These are phyloP conservation scores for Blastosporella zonata DNA, from an alignment of 1,284 basidiomycete species.

Conservation along the genomic window DNA sequence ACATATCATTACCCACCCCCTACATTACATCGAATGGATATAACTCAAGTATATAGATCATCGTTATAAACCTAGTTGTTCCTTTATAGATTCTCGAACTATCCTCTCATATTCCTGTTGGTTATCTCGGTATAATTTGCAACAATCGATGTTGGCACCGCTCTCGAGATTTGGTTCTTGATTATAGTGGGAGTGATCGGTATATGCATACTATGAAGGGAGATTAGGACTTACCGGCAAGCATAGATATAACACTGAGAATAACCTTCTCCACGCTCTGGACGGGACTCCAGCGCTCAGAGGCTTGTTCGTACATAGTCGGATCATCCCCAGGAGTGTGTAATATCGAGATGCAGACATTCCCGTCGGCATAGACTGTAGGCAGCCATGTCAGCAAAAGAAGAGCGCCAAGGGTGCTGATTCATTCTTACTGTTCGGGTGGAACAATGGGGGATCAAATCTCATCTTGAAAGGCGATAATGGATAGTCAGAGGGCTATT, in stretches of 20 bases:
- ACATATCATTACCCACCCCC: not conserved
- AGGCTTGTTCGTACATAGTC: slow-evolving; percentile 89
- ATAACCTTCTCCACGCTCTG: slow-evolving; percentile 97
- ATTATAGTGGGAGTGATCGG: slow-evolving; percentile 20
- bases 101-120: slow-evolving; percentile 71
- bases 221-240: slow-evolving; percentile 67
- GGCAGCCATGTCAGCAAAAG: slow-evolving; percentile 5
- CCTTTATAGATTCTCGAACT: slow-evolving; percentile 66
- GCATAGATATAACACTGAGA: slow-evolving; percentile 95
- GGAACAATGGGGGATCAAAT: slow-evolving; percentile 95
- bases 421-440: slow-evolving; percentile 85
- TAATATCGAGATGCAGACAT: slow-evolving; percentile 97
- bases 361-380: slow-evolving; percentile 89
- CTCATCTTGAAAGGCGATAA: slow-evolving; percentile 98
- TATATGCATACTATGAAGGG: slow-evolving; percentile 11
- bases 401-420: slow-evolving; percentile 5
- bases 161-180: slow-evolving; percentile 98
- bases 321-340: slow-evolving; percentile 97
- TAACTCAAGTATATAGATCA: slow-evolving; percentile 8
- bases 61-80: slow-evolving; percentile 64
- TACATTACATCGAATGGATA: slow-evolving; percentile 9
- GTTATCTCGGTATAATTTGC: slow-evolving; percentile 92
- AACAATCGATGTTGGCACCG: slow-evolving; percentile 97
- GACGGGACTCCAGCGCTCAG: slow-evolving; percentile 97
- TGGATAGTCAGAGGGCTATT: slow-evolving; percentile 87